phyloP scores from a whole-genome alignment of 257 asterid species.

The Solanum neorickii region DNA sequence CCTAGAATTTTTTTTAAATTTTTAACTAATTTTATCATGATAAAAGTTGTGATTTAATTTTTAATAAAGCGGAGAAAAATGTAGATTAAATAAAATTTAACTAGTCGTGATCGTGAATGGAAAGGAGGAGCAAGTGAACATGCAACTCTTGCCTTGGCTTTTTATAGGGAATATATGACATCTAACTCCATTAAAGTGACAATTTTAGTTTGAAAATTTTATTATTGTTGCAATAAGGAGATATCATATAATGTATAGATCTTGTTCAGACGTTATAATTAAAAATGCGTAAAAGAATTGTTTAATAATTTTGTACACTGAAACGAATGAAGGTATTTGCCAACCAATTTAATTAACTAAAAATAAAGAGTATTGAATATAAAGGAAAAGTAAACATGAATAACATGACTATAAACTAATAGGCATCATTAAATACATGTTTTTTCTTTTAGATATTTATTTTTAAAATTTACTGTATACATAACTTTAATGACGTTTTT shows the following conservation, averaged over 20 bases:
- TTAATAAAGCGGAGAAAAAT: not conserved
- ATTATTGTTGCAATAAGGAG: not conserved
- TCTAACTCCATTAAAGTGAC: not conserved
- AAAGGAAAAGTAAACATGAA: not conserved
- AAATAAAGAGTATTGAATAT: not conserved
- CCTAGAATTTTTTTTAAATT: not conserved
- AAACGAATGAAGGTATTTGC: not conserved
- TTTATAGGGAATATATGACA: not conserved
- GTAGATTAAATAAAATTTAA: not conserved
- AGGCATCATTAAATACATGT: not conserved
- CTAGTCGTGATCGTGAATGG: constrained; percentile 4
- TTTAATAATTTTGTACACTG: not conserved
- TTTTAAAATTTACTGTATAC: too few relatives aligned
- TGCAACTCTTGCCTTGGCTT: constrained; percentile 13
- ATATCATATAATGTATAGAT: not conserved
- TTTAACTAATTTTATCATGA: not conserved
- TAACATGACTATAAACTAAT: not conserved
- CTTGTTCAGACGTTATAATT: not conserved
- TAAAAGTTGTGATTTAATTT: not conserved
- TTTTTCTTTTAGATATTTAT: not conserved
- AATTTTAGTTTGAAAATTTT: not conserved
- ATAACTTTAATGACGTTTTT: not conserved
- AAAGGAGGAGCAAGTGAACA: constrained; percentile 18
- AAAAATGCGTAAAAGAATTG: not conserved
- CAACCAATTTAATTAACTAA: not conserved